Percentiles rank a stretch among this genome's conserved stretches.
Evolutionary conservation across 78 protist genomes (phyloP).

Genomic region (Guillardia theta): DNA sequence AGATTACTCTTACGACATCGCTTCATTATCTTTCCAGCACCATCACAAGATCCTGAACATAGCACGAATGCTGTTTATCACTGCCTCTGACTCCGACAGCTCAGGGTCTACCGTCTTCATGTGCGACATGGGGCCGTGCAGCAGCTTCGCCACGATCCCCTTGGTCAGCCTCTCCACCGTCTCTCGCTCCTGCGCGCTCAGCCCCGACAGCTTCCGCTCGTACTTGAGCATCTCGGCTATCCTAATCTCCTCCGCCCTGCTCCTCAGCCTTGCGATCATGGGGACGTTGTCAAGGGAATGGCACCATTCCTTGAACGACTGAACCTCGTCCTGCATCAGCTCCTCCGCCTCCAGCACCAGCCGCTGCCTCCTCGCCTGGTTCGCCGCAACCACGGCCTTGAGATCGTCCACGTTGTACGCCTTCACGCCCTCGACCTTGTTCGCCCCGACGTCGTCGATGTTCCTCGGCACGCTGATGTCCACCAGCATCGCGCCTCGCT

Average conservation of each 20-base stretch:
- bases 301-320: conserved; percentile 10
- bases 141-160: conserved; percentile 56
- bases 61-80: neutral
- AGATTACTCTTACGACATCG: no score
- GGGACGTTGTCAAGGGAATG: conserved; percentile 38
- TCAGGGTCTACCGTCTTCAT: neutral
- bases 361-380: conserved; percentile 45
- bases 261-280: conserved; percentile 39
- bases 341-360: conserved; percentile 53
- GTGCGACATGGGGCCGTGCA: conserved; percentile 59
- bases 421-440: neutral
- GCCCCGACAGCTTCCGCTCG: neutral
- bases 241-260: conserved; percentile 41
- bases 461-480: conserved; percentile 58
- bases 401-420: conserved; percentile 64
- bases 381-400: conserved; percentile 57
- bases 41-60: no score
- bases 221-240: neutral
- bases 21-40: no score
- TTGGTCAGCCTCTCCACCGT: conserved; percentile 48
- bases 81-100: neutral
- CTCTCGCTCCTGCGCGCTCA: conserved; percentile 11
- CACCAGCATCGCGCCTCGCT: neutral
- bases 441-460: conserved; percentile 37
- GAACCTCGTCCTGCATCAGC: conserved; percentile 33